Evolutionary conservation across 192 early-diverging fungal genomes (phyloP).

Genomic region (Umbelopsis vinacea): DNA sequence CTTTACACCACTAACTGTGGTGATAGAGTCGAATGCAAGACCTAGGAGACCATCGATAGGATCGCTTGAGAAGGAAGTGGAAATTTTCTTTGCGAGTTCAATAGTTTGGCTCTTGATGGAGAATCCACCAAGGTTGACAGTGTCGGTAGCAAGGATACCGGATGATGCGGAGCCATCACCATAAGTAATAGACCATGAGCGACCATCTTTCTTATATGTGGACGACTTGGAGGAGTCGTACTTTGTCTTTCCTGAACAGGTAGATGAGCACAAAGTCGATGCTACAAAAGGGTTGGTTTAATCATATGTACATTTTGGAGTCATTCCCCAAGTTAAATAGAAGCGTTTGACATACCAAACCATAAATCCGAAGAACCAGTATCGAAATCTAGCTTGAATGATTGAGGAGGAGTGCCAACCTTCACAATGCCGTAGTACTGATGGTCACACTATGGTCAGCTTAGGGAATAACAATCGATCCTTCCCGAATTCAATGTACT

Average conservation of each 20-base stretch:
- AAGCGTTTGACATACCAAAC: constrained; percentile 40
- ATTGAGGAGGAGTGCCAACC: constrained; percentile 68
- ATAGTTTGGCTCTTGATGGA: constrained; percentile 63
- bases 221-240: constrained; percentile 42
- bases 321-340: background rate
- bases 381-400: constrained; percentile 73
- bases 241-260: constrained; percentile 37
- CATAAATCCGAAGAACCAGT: constrained; percentile 77
- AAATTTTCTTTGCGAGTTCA: constrained; percentile 65
- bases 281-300: constrained; percentile 21
- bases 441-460: background rate
- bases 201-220: constrained; percentile 60
- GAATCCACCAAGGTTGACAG: constrained; percentile 64
- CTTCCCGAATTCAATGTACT: background rate
- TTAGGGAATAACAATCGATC: background rate
- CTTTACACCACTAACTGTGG: constrained; percentile 49
- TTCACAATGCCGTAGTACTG: constrained; percentile 73
- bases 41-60: constrained; percentile 69
- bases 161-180: constrained; percentile 62
- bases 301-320: background rate
- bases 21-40: constrained; percentile 60
- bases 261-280: constrained; percentile 36
- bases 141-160: constrained; percentile 53
- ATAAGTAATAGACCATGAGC: constrained; percentile 64
- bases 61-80: constrained; percentile 57